These are phyloP conservation scores for Nasturtium officinale DNA, from an alignment of 345 rosid species.

Conservation along the genomic window DNA sequence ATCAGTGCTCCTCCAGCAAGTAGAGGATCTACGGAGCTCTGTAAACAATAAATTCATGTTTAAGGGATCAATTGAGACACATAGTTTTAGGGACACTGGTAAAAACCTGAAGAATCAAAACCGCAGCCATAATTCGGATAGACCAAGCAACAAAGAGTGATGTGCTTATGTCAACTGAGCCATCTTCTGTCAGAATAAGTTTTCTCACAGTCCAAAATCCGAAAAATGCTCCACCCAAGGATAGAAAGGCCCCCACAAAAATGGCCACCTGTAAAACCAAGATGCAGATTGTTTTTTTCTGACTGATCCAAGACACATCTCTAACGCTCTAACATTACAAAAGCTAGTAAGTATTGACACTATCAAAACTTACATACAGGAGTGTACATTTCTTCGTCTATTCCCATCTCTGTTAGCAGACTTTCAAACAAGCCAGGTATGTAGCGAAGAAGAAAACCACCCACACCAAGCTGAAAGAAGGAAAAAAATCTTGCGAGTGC, in stretches of 20 bases:
- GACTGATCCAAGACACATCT: not conserved
- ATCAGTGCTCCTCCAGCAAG: conserved; percentile 67
- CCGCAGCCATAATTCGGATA: conserved; percentile 62
- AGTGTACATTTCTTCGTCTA: conserved; percentile 91
- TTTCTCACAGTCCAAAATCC: conserved; percentile 93
- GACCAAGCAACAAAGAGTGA: conserved; percentile 82
- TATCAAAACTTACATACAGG: conserved; percentile 92
- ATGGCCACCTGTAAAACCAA: conserved; percentile 58
- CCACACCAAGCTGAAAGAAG: conserved; percentile 74
- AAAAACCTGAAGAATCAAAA: conserved; percentile 82
- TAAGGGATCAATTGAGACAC: not conserved
- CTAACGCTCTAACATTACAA: not conserved
- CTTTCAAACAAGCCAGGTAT: conserved; percentile 63
- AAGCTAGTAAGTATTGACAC: conserved; percentile 14
- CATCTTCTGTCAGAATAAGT: conserved; percentile 82
- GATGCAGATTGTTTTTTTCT: not conserved
- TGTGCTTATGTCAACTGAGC: conserved; percentile 73
- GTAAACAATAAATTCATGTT: conserved; percentile 38
- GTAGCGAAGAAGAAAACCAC: conserved; percentile 80
- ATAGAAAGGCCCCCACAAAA: conserved; percentile 72
- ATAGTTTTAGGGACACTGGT: not conserved
- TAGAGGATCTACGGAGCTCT: conserved; percentile 87
- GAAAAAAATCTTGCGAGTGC: conserved; percentile 2
- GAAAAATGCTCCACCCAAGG: conserved; percentile 88
- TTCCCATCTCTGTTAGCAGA: conserved; percentile 76